These are phyloP conservation scores for Auriscalpium orientale DNA, from an alignment of 768 basidiomycete genomes.

Conservation along the genomic window DNA sequence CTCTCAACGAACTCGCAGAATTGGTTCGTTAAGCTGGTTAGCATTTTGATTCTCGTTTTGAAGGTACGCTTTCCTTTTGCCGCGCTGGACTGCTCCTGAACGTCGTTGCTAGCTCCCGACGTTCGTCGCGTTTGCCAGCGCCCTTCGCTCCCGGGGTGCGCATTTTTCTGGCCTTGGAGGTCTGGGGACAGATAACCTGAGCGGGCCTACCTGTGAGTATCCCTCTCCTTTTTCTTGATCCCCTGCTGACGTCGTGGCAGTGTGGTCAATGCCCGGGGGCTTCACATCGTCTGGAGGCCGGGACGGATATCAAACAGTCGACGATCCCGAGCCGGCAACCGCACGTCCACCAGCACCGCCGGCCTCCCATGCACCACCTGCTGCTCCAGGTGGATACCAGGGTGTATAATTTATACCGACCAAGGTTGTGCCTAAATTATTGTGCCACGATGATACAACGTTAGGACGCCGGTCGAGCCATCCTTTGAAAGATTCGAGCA, in stretches of 20 bases:
- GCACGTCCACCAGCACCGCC: slow-evolving; percentile 20
- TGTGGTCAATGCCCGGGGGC: slow-evolving; percentile 39
- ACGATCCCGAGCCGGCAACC: slow-evolving; percentile 19
- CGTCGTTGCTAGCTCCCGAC: slow-evolving; percentile 27
- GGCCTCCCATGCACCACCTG: slow-evolving; percentile 12
- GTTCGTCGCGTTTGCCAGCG: slow-evolving; percentile 24
- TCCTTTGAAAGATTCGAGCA: slow-evolving; percentile 27
- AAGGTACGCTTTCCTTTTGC: slow-evolving; percentile 23
- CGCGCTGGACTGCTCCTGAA: background rate
- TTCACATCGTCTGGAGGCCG: slow-evolving; percentile 25
- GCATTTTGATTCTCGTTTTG: slow-evolving; percentile 29
- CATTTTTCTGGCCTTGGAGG: slow-evolving; percentile 24
- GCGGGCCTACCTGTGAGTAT: slow-evolving; percentile 27
- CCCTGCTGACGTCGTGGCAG: slow-evolving; percentile 14
- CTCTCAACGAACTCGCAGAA: slow-evolving; percentile 47
- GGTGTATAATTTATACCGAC: slow-evolving; percentile 18
- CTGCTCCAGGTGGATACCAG: slow-evolving; percentile 27
- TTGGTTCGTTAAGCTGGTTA: slow-evolving; percentile 48
- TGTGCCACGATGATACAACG: slow-evolving; percentile 10
- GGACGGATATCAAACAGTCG: slow-evolving; percentile 31
- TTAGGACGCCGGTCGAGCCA: slow-evolving; percentile 28
- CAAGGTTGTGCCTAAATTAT: background rate
- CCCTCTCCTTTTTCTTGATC: background rate
- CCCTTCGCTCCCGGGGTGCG: slow-evolving; percentile 29
- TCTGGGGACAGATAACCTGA: slow-evolving; percentile 26